Base-by-base conservation (phyloP, 306 rosid species). In the Calophaca sinica region DNA sequence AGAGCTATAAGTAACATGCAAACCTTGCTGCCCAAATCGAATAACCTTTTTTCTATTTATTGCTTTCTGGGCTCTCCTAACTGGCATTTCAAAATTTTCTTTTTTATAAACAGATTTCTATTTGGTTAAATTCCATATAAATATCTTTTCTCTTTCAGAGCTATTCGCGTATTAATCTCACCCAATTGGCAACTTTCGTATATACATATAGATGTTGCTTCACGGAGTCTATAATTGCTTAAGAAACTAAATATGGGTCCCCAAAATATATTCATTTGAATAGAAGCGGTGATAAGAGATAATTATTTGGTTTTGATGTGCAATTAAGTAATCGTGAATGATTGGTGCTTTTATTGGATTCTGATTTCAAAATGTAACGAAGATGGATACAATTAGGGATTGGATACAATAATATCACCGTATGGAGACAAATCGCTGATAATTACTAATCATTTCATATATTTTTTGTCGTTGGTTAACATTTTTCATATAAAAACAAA, bases 1-100 rank as follows among this genome's bases (percentile, higher is more conserved):
- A 80, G 89, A 82, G 87, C 71, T 76, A 82, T 75, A 76, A 80
- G 88, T 79, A 89, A 89, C 96, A 89, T 88, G 96, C 91, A 86
- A 83, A 68, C 59, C 89, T 88, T 77, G 87, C 88, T 79, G 86
- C 89, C 72, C 87, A 62, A 75, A 57, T 68, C 68, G 75, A 81
- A 64, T 72, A 53, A 46, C 68, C 81, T 66, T 85, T 76, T 78
- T 72, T 51, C 84, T 72, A 70, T 67, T 75, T 75, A 79, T 77
- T 80, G 76, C 87, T 76, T 80, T 55, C 62, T 45, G 8, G 20
- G 4, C 4, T 59, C 72, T 50, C 73, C 62, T 5, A 63, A 52
- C 7, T 11, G 68, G 29, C 53, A 44, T 45, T 46, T 0, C 2
- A 12, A 69, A 68, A 2, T 41, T 63, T 11, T 2, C 20, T 59